A percentile compares a stretch with the other conserved stretches of the same genome.
phyloP scores from a whole-genome alignment of 192 early-diverging fungal species.

The Coemansia nantahalensis region DNA sequence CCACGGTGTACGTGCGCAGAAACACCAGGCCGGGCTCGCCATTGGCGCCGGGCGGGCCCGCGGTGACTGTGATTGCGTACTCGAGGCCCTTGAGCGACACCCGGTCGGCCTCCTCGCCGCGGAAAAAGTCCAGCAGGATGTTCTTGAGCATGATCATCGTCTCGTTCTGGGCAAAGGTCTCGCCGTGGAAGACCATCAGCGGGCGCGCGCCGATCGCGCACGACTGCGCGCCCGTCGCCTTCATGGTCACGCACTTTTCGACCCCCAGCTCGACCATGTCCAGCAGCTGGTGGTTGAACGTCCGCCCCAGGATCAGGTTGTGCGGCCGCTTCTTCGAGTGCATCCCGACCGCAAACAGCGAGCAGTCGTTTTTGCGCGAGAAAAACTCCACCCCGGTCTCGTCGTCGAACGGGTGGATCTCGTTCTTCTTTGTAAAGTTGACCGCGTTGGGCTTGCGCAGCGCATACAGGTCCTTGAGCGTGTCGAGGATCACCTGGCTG shows the following conservation, averaged over 20 bases:
- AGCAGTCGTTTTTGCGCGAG: conserved; percentile 93
- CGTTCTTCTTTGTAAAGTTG: conserved; percentile 91
- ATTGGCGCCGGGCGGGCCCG: conserved; percentile 60
- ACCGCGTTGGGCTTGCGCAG: conserved; percentile 88
- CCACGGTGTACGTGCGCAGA: conserved; percentile 78
- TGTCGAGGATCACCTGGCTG: conserved; percentile 77
- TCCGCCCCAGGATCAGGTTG: conserved; percentile 86
- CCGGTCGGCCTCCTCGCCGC: conserved; percentile 70
- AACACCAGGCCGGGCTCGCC: conserved; percentile 65
- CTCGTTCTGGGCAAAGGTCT: conserved; percentile 72
- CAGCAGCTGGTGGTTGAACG: conserved; percentile 90
- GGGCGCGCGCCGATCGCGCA: conserved; percentile 87
- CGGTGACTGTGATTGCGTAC: conserved; percentile 83
- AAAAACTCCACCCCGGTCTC: conserved; percentile 89
- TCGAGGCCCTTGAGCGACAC: conserved; percentile 86
- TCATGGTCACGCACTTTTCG: conserved; percentile 65
- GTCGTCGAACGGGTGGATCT: conserved; percentile 96
- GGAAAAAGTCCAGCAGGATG: conserved; percentile 87
- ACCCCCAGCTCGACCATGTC: conserved; percentile 96
- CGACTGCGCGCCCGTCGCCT: conserved; percentile 69
- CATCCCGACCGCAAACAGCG: conserved; percentile 83
- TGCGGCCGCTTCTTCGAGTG: conserved; percentile 97
- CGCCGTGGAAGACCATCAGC: conserved; percentile 86
- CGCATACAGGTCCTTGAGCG: conserved; percentile 86
- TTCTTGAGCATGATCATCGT: conserved; percentile 74